Conservation (phyloP, 768 basidiomycete genomes). For the Leccinum subgranulosum region DNA sequence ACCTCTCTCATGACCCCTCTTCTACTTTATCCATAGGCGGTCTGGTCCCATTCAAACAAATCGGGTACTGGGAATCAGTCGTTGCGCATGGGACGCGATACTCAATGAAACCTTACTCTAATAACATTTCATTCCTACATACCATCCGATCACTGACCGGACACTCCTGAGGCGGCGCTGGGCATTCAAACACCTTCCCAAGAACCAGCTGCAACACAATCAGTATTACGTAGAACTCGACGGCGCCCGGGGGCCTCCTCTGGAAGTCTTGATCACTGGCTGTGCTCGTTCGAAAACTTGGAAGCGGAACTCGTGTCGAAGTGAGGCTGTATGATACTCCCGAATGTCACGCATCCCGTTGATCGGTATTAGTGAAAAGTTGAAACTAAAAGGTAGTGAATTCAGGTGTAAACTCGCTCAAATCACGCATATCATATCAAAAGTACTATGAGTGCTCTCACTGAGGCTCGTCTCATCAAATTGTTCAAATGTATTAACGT, state of each 20-base stretch:
- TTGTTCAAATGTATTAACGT: not conserved
- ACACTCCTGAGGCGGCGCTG: no score
- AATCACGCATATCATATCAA: not conserved
- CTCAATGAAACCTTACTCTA: no score
- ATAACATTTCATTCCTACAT: not conserved
- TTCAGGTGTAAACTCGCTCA: not conserved
- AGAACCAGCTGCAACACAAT: no score
- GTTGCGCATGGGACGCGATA: not conserved
- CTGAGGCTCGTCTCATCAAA: not conserved
- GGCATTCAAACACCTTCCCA: no score
- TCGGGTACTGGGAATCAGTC: not conserved
- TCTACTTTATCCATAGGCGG: no score
- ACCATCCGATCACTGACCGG: no score
- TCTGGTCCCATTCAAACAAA: no score
- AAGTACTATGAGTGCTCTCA: not conserved
- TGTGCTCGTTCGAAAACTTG: not conserved
- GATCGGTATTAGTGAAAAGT: not conserved
- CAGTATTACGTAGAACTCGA: no score
- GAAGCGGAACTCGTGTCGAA: not conserved
- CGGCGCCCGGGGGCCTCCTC: not conserved
- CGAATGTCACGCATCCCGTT: not conserved
- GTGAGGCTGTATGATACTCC: not conserved
- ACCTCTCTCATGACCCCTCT: no score
- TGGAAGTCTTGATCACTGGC: not conserved
- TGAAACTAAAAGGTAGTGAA: not conserved